phyloP scores from a whole-genome alignment of 2,329 filamentous ascomycete genomes.

The Aurifilum marmelostoma region DNA sequence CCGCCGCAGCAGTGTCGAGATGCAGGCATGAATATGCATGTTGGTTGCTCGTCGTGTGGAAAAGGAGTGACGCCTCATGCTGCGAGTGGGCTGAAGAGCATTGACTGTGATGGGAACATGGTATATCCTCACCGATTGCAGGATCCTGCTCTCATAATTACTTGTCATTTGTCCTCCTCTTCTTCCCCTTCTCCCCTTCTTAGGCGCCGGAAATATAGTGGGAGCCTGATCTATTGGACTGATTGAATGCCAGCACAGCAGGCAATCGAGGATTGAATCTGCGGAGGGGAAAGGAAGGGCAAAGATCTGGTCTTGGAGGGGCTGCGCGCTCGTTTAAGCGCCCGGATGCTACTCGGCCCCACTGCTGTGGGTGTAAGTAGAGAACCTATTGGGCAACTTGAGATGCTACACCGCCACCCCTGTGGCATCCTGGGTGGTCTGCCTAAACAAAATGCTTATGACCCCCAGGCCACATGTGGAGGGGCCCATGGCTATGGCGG shows the following conservation, averaged over 20 bases:
- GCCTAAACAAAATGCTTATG: background rate
- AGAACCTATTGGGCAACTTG: background rate
- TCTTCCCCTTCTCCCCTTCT: too few relatives aligned
- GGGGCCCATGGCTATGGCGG: background rate
- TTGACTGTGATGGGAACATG: background rate
- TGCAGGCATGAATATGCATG: background rate
- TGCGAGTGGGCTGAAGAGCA: background rate
- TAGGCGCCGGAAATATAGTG: background rate
- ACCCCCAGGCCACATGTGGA: background rate
- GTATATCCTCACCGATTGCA: background rate
- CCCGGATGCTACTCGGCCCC: background rate
- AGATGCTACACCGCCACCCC: background rate
- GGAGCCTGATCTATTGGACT: too few relatives aligned
- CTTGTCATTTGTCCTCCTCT: background rate
- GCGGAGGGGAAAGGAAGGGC: background rate
- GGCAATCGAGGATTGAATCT: background rate
- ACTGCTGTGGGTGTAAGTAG: background rate
- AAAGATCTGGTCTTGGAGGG: background rate
- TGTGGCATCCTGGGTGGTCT: background rate
- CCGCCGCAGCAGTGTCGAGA: background rate
- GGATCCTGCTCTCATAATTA: background rate
- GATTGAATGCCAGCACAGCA: background rate
- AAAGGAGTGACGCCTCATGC: background rate
- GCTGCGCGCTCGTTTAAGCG: background rate
- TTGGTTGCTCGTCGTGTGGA: background rate